These are phyloP conservation scores for Saccharomyces jurei DNA, from an alignment of 805 yeast genomes.

Conservation along the genomic window DNA sequence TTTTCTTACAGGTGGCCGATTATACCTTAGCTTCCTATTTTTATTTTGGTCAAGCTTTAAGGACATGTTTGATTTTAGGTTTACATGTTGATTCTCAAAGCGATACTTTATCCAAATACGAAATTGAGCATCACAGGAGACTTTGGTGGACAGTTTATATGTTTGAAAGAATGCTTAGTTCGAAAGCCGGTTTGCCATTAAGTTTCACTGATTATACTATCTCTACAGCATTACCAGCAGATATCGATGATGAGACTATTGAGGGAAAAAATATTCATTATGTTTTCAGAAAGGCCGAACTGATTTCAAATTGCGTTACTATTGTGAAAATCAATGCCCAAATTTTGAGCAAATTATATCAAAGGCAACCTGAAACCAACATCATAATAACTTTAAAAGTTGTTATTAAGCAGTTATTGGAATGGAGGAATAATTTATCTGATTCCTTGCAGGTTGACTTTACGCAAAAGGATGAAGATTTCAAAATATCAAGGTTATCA, in stretches of 20 bases:
- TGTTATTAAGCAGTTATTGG: conserved; percentile 54
- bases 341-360: conserved; percentile 59
- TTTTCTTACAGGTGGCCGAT: conserved; percentile 75
- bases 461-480: conserved; percentile 31
- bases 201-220: conserved; percentile 77
- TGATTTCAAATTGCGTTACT: conserved; percentile 65
- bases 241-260: conserved; percentile 55
- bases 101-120: conserved; percentile 54
- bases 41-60: conserved; percentile 67
- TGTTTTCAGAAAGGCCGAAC: conserved; percentile 73
- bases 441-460: conserved; percentile 59
- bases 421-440: conserved; percentile 63
- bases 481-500: conserved; percentile 54
- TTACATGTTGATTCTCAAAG: conserved; percentile 78
- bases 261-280: conserved; percentile 48
- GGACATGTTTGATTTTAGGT: conserved; percentile 66
- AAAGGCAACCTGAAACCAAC: conserved; percentile 68
- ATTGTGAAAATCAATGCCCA: conserved; percentile 74
- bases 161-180: conserved; percentile 75
- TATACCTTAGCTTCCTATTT: conserved; percentile 76
- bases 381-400: conserved; percentile 68
- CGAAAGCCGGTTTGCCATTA: conserved; percentile 74
- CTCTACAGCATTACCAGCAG: conserved; percentile 67
- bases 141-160: conserved; percentile 83
- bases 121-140: conserved; percentile 75